Evolutionary conservation across 345 rosid genomes (phyloP).

Genomic region (Linum tenue): DNA sequence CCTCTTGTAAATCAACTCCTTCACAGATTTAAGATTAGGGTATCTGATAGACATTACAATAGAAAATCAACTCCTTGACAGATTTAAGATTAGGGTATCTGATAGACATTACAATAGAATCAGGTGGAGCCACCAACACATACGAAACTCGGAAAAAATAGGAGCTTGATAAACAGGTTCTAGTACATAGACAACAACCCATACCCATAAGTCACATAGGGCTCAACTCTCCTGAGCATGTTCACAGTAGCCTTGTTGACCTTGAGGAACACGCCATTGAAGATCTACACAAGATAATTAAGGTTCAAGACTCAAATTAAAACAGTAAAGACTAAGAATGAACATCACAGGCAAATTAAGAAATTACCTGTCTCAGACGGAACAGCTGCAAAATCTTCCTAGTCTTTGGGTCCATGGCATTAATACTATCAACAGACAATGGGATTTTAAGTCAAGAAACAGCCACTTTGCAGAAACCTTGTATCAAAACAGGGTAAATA

Average conservation of each 20-base stretch:
- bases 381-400: constrained; percentile 86
- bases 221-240: constrained; percentile 89
- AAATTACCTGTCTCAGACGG: constrained; percentile 76
- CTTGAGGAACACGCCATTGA: constrained; percentile 84
- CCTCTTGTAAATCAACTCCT: constrained; percentile 79
- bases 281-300: constrained; percentile 43
- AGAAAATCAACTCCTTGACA: constrained; percentile 70
- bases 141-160: neutral
- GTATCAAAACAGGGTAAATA: neutral
- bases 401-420: constrained; percentile 81
- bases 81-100: constrained; percentile 93
- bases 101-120: constrained; percentile 13
- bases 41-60: constrained; percentile 44
- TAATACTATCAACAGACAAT: constrained; percentile 39
- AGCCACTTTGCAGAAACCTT: neutral
- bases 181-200: neutral
- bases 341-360: neutral
- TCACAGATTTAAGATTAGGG: constrained; percentile 87
- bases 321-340: neutral
- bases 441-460: neutral
- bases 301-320: neutral
- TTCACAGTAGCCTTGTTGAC: constrained; percentile 89
- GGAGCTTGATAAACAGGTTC: too few species aligned
- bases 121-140: neutral
- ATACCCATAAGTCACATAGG: constrained; percentile 92